Evolutionary conservation across 257 asterid genomes (phyloP), one percentile per base, ranked within the genome.

Genomic region (Penstemon barbatus): DNA sequence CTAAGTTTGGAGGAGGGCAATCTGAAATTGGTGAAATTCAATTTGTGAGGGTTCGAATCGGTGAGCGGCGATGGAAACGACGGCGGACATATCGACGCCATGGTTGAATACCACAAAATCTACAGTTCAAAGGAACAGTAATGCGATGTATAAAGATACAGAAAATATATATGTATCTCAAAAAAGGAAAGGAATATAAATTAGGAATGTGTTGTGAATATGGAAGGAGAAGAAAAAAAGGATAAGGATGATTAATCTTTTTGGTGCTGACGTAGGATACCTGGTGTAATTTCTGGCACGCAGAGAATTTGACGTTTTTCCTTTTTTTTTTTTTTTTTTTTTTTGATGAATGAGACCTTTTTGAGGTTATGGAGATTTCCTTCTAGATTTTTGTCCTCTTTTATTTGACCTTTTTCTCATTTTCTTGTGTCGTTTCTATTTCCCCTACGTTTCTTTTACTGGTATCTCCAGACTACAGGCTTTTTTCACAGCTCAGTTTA

Each of bases 1-100:
- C 49, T 71, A 18, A 78, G 62, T 55, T 61, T 80, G 53, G 83
- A 73, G 36, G 85, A 63, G 38, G 78, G 18, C 50, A 85, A 82
- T 59, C 74, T 75, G 75, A 78, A 67, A 63, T 56, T 76, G 52
- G 78, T 44, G 74, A 71, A 74, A 74, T 56, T 76, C 56, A 78
- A 70, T 44, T 70, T 74, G 70, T 70, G 73, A 12, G 75, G 73
- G 59, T 48, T 77, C 44, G 83, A 74, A 69, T 81, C 90, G 61
- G 78, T 45, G 42, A 84, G 83, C 63, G 80, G 76, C 49, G 85
- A 69, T 66, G 84, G 78, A 61, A 87, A 74, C 71, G 88, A 72
- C 52, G 88, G 88, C 56, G 86, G 77, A 40, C 80, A 71, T 33
- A 92, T 83, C 37, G 98, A 84, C 76, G 96, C 89, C 98, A 92